These are phyloP conservation scores for Salix dunnii DNA, from an alignment of 345 rosid genomes.

Conservation along the genomic window DNA sequence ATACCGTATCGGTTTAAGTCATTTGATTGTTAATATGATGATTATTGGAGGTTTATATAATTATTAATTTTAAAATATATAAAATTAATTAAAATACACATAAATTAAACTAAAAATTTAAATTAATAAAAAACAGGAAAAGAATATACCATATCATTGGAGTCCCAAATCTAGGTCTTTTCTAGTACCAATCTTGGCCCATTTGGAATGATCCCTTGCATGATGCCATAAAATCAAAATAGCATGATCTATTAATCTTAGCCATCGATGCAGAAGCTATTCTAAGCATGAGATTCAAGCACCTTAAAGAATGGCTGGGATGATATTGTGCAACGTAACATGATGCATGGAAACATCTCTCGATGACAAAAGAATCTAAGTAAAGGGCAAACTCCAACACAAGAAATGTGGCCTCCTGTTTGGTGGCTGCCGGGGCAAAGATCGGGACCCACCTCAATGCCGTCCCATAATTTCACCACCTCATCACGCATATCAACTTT, in stretches of 20 bases:
- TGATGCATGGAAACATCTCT: not conserved
- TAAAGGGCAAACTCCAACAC: slow-evolving; percentile 21
- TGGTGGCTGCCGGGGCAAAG: slow-evolving; percentile 39
- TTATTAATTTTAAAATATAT: too few species aligned
- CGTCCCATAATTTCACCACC: slow-evolving; percentile 27
- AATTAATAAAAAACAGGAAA: too few species aligned
- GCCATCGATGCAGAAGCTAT: not conserved
- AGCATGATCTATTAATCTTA: not conserved
- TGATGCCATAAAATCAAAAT: not conserved
- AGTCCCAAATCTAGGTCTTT: not conserved
- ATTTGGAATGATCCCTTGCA: not conserved
- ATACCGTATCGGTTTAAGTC: not conserved
- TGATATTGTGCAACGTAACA: not conserved
- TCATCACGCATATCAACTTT: not conserved
- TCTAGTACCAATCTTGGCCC: slow-evolving; percentile 6
- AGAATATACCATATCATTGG: slow-evolving; percentile 1
- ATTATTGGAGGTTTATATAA: accelerated
- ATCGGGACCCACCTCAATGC: slow-evolving; percentile 20
- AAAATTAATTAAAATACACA: too few species aligned
- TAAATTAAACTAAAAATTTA: too few species aligned
- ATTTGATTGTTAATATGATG: too few species aligned
- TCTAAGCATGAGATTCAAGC: not conserved
- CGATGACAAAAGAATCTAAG: slow-evolving; percentile 23
- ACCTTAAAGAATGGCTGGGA: not conserved
- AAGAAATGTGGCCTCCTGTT: slow-evolving; percentile 37